These are phyloP conservation scores for Solanum stenotomum DNA, from an alignment of 257 asterid species.

Conservation along the genomic window DNA sequence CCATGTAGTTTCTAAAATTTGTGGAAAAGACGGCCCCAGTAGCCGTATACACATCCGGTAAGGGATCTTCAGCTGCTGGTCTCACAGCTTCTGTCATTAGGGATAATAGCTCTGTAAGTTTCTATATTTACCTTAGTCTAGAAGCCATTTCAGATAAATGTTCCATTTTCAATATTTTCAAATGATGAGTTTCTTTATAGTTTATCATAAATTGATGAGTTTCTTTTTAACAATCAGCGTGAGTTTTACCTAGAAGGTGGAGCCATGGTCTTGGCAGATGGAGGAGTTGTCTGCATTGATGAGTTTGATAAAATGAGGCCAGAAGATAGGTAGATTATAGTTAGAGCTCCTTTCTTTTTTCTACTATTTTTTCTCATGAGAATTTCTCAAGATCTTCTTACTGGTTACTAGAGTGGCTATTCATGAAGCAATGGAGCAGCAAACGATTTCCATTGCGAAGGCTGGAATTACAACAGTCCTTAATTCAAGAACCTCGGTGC, in stretches of 20 bases:
- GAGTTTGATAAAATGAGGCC: slow-evolving; percentile 99
- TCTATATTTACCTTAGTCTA: neutral
- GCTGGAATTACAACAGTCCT: slow-evolving; percentile 99
- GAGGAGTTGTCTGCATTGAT: slow-evolving; percentile 98
- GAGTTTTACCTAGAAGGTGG: slow-evolving; percentile 99
- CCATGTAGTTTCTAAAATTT: slow-evolving; percentile 83
- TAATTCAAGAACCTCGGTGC: slow-evolving; percentile 98
- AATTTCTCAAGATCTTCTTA: slow-evolving; percentile 9
- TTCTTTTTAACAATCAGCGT: slow-evolving; percentile 38
- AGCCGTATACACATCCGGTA: slow-evolving; percentile 96
- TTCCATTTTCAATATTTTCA: neutral
- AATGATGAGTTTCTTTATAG: neutral
- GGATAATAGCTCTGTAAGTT: slow-evolving; percentile 89
- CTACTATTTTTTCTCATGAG: neutral
- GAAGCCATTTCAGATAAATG: neutral
- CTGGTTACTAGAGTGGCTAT: slow-evolving; percentile 76
- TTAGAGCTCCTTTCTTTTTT: neutral
- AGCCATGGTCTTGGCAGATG: slow-evolving; percentile 99
- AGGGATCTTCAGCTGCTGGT: slow-evolving; percentile 99
- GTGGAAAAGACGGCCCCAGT: slow-evolving; percentile 99
- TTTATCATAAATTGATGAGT: neutral
- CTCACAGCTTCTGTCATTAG: slow-evolving; percentile 97
- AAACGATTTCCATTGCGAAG: slow-evolving; percentile 98
- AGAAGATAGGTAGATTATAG: slow-evolving; percentile 68
- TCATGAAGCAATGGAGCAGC: slow-evolving; percentile 99